Base-by-base conservation (phyloP, 257 asterid genomes). In the Nicotiana knightiana region DNA sequence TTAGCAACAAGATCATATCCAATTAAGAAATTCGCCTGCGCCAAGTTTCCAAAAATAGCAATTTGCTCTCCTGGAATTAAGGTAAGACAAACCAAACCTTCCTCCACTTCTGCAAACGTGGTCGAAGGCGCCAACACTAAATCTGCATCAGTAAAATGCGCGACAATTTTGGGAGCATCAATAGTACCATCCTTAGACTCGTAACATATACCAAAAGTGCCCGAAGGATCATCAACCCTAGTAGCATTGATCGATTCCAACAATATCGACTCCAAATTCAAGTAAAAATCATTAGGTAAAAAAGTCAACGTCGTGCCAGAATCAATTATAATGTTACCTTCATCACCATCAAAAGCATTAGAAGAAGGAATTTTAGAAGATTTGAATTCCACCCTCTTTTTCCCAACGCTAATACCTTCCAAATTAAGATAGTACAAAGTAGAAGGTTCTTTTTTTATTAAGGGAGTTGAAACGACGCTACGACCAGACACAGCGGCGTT, bases 41-140 rank as follows among this genome's bases (percentile, higher is more conserved):
- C 91, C 71, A 87, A 12, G 35, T 88, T 92, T 30, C 94, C 96
- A 21, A 83, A 86, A 48, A 90, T 84, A 5, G 89, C 79, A 58
- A 82, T 16, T 65, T 17, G 6, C 24, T 63, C 2, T 62, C 32
- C 9, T 9, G 85, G 46, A 0, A 58, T 33, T 35, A 81, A 24
- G 6, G 76, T 79, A 8, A 81, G 32, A 70, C 87, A 84, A 26
- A 59, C 54, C 1, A 64, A 9, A 4, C 15, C 28, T 6, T 65
- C 17, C 16, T 11, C 16, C 16, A 39, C 75, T 58, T 18, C 0
- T 2, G 35, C 24, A 55, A 81, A 84, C 0, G 77, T 35, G 6
- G 55, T 77, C 0, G 13, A 24, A 5, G 82, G 66, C 2, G 37
- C 7, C 67, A 81, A 43, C 80, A 55, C 79, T 68, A 84, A 48